Base-by-base conservation (phyloP, 23 red algal species). In the Agarophyton chilense region DNA sequence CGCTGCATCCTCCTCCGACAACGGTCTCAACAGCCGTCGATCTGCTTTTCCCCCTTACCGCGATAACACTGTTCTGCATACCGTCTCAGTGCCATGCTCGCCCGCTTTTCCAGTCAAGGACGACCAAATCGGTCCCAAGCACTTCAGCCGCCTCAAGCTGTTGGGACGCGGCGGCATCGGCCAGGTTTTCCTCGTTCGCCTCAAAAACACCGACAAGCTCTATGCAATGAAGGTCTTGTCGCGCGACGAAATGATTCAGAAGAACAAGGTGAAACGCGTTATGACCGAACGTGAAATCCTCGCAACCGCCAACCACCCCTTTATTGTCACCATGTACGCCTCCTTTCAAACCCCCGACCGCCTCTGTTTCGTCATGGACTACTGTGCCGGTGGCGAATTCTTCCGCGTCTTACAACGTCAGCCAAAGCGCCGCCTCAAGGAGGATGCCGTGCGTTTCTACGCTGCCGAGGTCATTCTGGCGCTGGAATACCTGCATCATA, bases 341-440 rank as follows among this genome's bases (percentile, higher is more conserved):
- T 93, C 88, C n/a, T 96, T 96, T 65, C 94, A 96, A 86, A 96
- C 94, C n/a, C 54, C 77, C 29, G 72, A 84, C 52, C 62, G 86
- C n/a, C 82, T 96, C 24, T 93, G 77, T 46, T 96, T 96, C 77
- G 84, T 96, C 57, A 96, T 93, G 86, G 94, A 96, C 44, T 96
- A 96, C 52, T 83, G 78, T 43, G 88, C 88, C 4, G 94, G 94
- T 7, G 94, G 89, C 12, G 94, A 96, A 66, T 96, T 96, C 52
- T 96, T 96, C 88, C 67, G 61, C 52, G 73, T 96, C 38, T 83
- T 96, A 31, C 89, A 96, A 81, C 79, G 66, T 22, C 94, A 96
- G 39, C 94, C 89, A 34, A 90, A 90, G 79, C 58, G 84, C 46
- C 58, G 94, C 19, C 82, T 96, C 56, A 87, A 84, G 61, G 94